Evolutionary conservation across 1,284 basidiomycete genomes (phyloP).

Genomic region (Ustilago hordei): DNA sequence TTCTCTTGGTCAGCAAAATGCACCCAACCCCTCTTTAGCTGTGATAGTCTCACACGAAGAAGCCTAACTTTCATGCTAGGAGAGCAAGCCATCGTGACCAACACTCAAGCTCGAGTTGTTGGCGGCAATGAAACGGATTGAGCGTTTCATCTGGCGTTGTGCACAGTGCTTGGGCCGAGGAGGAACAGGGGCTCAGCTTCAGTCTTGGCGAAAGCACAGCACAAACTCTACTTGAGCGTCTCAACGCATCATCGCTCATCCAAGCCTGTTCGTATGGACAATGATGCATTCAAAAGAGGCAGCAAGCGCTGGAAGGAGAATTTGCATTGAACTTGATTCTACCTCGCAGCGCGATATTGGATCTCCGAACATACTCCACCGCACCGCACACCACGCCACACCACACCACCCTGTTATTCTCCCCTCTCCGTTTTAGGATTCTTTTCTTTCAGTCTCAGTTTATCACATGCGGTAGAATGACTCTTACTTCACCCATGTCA

Average conservation of each 20-base stretch:
- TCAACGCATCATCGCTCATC: neutral
- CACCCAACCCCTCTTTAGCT: neutral
- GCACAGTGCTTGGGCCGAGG: neutral
- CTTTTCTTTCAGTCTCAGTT: neutral
- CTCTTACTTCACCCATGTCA: neutral
- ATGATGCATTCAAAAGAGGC: neutral
- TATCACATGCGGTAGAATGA: neutral
- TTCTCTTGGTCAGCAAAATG: neutral
- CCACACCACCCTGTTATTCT: constrained; percentile 10
- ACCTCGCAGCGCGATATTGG: constrained; percentile 26
- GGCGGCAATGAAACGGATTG: neutral
- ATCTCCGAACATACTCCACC: constrained; percentile 24
- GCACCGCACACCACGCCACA: constrained; percentile 9
- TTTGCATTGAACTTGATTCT: constrained; percentile 33
- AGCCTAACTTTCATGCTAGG: constrained; percentile 1
- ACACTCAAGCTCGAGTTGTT: neutral
- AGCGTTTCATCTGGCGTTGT: neutral
- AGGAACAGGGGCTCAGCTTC: neutral
- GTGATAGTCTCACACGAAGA: neutral
- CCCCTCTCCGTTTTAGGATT: neutral
- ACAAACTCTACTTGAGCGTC: neutral
- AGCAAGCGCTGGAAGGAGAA: constrained; percentile 4
- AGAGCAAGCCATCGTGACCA: neutral
- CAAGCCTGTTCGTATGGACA: neutral
- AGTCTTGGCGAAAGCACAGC: constrained; percentile 1